Evolutionary conservation across 164 flowering plant genomes (phyloP), one percentile per base, ranked within the genome.

Genomic region (Piper longum): DNA sequence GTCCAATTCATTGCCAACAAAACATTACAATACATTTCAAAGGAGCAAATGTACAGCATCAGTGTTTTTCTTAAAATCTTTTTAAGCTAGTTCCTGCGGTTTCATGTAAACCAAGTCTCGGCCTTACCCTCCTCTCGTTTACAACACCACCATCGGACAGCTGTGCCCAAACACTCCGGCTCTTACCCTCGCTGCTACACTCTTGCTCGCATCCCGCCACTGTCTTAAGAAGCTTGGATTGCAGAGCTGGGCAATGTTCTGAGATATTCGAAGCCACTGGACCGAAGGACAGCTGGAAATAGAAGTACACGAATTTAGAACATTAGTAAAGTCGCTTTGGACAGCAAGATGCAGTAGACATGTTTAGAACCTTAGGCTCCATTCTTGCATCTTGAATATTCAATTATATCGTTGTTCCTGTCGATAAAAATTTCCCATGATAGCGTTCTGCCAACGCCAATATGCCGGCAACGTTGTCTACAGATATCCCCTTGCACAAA

Each of bases 141-240:
- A 81, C 75, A 73, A 86, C 91, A 4, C 79, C 90, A 5, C 89
- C 88, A 73, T 86, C 95, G 1, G 91, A 90, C 48, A 90, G 85
- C 72, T 90, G 97, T 41, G 71, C 71, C 71, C 71, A 69, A 12
- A 69, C 95, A 42, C 89, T 89, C 41, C 77, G 81, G 51, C 84
- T 75, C 72, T 85, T 87, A 3, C 85, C 85, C 62, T 79, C 81
- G 55, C 91, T 79, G 75, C 82, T 81, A 56, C 80, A 78, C 43
- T 81, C 89, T 60, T 83, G 91, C 40, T 86, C 96, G 67, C 83
- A 85, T 16, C 91, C 89, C 4, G 97, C 95, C 60, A 87, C 82
- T 9, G 83, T 78, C 78, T 84, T 90, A 64, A 87, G 69, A 14
- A 90, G 70, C 67, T 90, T 95, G 5, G 95, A 86, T 66, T 87